Conservation (phyloP, 441 rosid species). For the Jatropha podagrica region DNA sequence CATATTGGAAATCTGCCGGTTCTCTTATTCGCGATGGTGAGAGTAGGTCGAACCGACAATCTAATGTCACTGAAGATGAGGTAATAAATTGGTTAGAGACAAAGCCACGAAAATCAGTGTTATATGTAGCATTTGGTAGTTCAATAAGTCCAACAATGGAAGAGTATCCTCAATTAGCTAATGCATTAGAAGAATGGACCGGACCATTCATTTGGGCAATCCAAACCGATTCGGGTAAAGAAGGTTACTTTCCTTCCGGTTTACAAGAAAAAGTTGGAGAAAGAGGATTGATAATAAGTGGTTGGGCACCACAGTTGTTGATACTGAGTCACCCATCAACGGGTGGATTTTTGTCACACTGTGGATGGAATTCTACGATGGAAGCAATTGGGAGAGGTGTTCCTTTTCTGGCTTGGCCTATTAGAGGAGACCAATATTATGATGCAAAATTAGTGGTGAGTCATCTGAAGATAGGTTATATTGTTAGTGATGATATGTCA, state of each 20-base stretch:
- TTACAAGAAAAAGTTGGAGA: conserved; percentile 18
- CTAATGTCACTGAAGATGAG: conserved; percentile 21
- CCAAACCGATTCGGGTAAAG: neutral
- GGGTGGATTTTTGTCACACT: conserved; percentile 31
- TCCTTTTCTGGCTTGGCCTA: conserved; percentile 36
- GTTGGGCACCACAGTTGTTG: conserved; percentile 36
- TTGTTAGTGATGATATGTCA: conserved; percentile 21
- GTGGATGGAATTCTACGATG: conserved; percentile 21
- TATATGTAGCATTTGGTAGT: conserved; percentile 32
- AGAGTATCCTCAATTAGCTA: conserved; percentile 28
- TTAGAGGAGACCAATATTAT: conserved; percentile 35
- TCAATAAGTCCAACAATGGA: conserved; percentile 23
- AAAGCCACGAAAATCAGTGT: conserved; percentile 25
- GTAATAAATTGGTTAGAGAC: conserved; percentile 28
- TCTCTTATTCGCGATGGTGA: conserved; percentile 20
- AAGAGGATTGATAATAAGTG: conserved; percentile 32
- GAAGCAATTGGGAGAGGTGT: conserved; percentile 21
- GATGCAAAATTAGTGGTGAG: conserved; percentile 26
- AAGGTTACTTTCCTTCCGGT: conserved; percentile 21
- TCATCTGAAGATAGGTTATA: conserved; percentile 23
- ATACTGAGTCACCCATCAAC: conserved; percentile 34
- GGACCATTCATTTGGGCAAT: conserved; percentile 21
- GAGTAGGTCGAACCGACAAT: conserved; percentile 20
- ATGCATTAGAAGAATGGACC: conserved; percentile 25
- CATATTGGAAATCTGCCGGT: conserved; percentile 20